phyloP scores from a whole-genome alignment of 257 asterid genomes.

The Lantana camara region DNA sequence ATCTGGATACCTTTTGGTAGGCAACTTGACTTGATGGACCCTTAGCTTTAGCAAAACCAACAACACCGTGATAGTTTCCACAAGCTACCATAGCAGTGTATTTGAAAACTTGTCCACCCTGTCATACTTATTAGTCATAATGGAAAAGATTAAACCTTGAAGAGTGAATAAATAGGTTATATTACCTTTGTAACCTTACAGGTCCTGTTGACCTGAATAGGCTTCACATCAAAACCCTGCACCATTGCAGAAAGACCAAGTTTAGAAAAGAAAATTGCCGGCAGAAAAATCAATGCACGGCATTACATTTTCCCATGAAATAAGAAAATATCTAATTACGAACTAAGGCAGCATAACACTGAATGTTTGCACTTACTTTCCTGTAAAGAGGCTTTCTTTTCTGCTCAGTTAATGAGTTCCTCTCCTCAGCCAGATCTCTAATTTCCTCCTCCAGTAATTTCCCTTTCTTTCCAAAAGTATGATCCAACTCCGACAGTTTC shows the following conservation, averaged over 20 bases:
- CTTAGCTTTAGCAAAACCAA: slow-evolving; percentile 96
- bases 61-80: slow-evolving; percentile 92
- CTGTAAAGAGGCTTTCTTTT: slow-evolving; percentile 85
- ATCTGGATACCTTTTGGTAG: slow-evolving; percentile 95
- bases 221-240: slow-evolving; percentile 96
- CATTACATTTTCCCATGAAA: not conserved
- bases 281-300: not conserved
- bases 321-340: too few relatives aligned
- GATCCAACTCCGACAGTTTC: slow-evolving; percentile 80
- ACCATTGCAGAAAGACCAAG: slow-evolving; percentile 29
- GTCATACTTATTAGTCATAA: slow-evolving; percentile 27
- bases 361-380: slow-evolving; percentile 54
- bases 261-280: slow-evolving; percentile 8
- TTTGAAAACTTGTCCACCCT: slow-evolving; percentile 90
- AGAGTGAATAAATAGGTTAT: slow-evolving; percentile 19
- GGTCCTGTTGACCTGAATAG: slow-evolving; percentile 81
- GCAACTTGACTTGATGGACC: slow-evolving; percentile 80
- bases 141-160: slow-evolving; percentile 16
- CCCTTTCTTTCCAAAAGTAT: slow-evolving; percentile 89
- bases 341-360: not conserved
- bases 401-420: slow-evolving; percentile 85
- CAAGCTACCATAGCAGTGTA: slow-evolving; percentile 90
- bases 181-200: slow-evolving; percentile 91
- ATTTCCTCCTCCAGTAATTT: slow-evolving; percentile 89
- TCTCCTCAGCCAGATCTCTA: slow-evolving; percentile 94